These are phyloP conservation scores for Amaranthus hypochondriacus DNA, from an alignment of 148 eudicot genomes.

Conservation along the genomic window DNA sequence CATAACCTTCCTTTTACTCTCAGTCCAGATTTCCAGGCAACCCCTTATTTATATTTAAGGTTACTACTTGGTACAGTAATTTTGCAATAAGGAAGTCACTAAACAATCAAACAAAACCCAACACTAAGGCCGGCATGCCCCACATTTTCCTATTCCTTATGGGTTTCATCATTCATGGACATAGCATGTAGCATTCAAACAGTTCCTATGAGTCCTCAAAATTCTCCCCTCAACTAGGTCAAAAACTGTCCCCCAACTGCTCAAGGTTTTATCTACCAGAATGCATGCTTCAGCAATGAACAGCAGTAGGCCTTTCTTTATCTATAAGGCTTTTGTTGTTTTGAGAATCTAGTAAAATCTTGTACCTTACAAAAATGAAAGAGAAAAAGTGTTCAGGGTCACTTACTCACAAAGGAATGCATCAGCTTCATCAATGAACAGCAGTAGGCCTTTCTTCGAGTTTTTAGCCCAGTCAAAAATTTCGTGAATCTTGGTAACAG, in stretches of 20 bases:
- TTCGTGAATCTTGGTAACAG: slow-evolving; percentile 95
- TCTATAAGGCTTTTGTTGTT: neutral
- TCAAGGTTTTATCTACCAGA: neutral
- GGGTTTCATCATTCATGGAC: neutral
- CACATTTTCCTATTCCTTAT: neutral
- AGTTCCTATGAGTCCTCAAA: neutral
- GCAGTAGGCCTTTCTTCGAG: slow-evolving; percentile 80
- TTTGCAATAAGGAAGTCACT: neutral
- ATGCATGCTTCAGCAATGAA: too few relatives aligned
- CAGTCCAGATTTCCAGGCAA: too few relatives aligned
- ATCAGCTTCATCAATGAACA: slow-evolving; percentile 97
- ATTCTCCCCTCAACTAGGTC: neutral
- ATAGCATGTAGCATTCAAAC: neutral
- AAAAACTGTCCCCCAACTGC: neutral
- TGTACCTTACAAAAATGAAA: neutral
- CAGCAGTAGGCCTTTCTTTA: neutral
- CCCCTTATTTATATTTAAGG: too few relatives aligned
- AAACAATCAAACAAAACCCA: neutral
- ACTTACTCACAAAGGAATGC: slow-evolving; percentile 98
- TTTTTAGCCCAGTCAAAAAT: slow-evolving; percentile 96
- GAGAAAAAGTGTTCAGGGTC: neutral
- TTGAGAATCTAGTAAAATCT: neutral
- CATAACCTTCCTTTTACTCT: too few relatives aligned
- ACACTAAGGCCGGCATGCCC: neutral
- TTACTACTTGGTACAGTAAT: too few relatives aligned